phyloP scores from a whole-genome alignment of 352 stramenopile genomes.

The Elongisporangium undulatum region DNA sequence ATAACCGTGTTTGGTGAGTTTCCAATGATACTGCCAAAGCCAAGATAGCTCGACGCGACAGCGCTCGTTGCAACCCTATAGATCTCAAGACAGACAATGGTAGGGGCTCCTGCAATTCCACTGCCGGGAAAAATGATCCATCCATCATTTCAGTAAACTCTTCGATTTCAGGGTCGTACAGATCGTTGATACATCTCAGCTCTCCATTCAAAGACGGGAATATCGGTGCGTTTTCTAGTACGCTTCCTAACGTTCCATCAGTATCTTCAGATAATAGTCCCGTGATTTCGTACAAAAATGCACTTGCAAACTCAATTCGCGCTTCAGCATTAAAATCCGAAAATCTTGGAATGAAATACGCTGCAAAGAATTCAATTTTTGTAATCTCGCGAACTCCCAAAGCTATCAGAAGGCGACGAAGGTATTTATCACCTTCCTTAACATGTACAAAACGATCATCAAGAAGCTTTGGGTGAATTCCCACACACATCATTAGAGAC shows the following conservation, averaged over 20 bases:
- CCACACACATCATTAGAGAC: constrained; percentile 27
- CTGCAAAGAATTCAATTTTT: constrained; percentile 45
- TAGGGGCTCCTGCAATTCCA: constrained; percentile 50
- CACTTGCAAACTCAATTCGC: constrained; percentile 33
- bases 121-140: constrained; percentile 57
- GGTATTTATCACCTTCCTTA: constrained; percentile 28
- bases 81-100: constrained; percentile 50
- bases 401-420: constrained; percentile 20
- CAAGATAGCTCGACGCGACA: constrained; percentile 60
- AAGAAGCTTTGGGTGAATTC: constrained; percentile 37
- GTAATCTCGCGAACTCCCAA: constrained; percentile 32
- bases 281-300: constrained; percentile 39
- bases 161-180: constrained; percentile 73
- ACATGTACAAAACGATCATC: constrained; percentile 48
- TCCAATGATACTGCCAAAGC: constrained; percentile 57
- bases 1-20: constrained; percentile 23
- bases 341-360: constrained; percentile 48
- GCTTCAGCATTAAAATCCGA: constrained; percentile 19
- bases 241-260: constrained; percentile 29
- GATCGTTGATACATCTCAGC: constrained; percentile 46
- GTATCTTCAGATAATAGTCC: constrained; percentile 31
- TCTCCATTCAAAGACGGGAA: constrained; percentile 55
- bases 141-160: constrained; percentile 69
- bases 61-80: constrained; percentile 57
- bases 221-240: constrained; percentile 47